Evolutionary conservation across 2,329 filamentous ascomycete species (phyloP), one percentile per base, ranked within the genome.

Genomic region (Fusarium avenaceum): DNA sequence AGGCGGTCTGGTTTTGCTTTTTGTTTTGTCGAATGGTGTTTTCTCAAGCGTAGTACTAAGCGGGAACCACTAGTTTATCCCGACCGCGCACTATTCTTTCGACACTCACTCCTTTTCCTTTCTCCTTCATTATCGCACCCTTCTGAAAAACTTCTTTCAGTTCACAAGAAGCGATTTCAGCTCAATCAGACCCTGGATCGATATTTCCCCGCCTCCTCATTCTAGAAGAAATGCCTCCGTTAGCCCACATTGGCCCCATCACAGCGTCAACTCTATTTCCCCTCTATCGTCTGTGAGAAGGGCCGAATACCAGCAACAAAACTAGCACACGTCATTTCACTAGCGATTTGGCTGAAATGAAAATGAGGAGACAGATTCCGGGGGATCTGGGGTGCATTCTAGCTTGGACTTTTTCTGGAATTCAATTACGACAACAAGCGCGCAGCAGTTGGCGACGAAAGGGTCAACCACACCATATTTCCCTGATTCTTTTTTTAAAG

Each of bases 221-320:
- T 58, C 9, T 50, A 4, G 46, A 10, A 30, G 2, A 6, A 17
- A 35, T 19, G 24, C 33, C 22, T 17, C 39, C 51, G 15, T 64
- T 42, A 58, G 32, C 38, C 30, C 22, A 6, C 57, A 22, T 4
- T 38, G 26, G 32, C 42, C 59, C 45, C 40, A 17, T n/a, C 7
- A 4, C 30, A 38, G 40, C 26, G 14, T 26, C 52, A 64, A 64
- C 61, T 47, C 6, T 64, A 64, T 64, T 64, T 52, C 59, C 59
- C 59, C 61, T 58, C 51, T 39, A 47, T 33, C 17, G 39, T 38
- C 8, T 19, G n/a, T 20, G 6, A 64, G 52, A 64, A 64, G 61
- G 61, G 33, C 61, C 61, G 61, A 64, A 64, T 64, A 9, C 24
- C 42, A 26, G n/a, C 43, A 13, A 62, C 17, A 15, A 47, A 7